phyloP scores from a whole-genome alignment of 345 rosid species.

The Limnanthes douglasii region DNA sequence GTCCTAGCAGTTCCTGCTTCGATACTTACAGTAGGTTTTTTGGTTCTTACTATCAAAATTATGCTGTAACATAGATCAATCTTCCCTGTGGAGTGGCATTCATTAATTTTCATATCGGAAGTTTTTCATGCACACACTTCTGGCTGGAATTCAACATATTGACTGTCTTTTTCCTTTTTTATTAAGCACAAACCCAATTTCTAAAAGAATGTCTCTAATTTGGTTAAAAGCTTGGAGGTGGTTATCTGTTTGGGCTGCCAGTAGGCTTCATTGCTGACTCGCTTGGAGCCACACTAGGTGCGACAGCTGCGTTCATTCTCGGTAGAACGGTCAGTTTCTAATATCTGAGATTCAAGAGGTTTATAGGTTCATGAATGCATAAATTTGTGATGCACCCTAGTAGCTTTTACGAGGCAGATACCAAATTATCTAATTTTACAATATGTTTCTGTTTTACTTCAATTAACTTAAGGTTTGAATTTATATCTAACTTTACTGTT shows the following conservation, averaged over 20 bases:
- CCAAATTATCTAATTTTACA: no score
- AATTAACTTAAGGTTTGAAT: no score
- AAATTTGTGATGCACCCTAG: no score
- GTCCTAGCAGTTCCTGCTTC: slow-evolving; percentile 43
- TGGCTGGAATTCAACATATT: no score
- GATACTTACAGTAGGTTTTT: slow-evolving; percentile 32
- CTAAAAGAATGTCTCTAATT: no score
- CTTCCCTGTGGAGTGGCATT: slow-evolving; percentile 2
- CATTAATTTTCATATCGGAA: no score
- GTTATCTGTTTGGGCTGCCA: slow-evolving; percentile 95
- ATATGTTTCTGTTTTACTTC: no score
- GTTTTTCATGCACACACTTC: no score
- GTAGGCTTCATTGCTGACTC: slow-evolving; percentile 96
- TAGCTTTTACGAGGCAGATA: no score
- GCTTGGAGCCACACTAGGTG: slow-evolving; percentile 86
- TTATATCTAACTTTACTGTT: no score
- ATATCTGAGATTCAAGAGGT: neutral
- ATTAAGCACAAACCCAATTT: no score
- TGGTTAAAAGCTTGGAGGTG: slow-evolving; percentile 83
- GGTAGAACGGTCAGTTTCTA: slow-evolving; percentile 67
- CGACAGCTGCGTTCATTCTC: slow-evolving; percentile 89
- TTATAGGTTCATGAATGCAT: no score
- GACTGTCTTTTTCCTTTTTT: neutral
- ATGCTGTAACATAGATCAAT: slow-evolving; percentile 2
- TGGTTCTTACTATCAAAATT: slow-evolving; percentile 1